phyloP scores from a whole-genome alignment of 2,329 filamentous ascomycete genomes.

The Penicillium sp. region DNA sequence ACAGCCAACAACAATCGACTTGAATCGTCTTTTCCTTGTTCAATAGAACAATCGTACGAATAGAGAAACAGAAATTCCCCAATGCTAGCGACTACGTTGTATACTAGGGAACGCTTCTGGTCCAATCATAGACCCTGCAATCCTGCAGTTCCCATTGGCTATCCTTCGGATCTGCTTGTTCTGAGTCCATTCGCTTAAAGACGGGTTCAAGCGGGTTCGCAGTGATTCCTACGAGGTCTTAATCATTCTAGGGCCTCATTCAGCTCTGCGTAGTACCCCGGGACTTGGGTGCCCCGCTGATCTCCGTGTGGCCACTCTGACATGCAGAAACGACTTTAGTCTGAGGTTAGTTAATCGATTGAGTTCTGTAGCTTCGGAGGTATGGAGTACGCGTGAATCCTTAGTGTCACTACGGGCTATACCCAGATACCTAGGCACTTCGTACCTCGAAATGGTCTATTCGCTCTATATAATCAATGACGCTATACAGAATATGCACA shows the following conservation, averaged over 20 bases:
- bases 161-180: background rate
- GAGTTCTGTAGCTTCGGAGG: background rate
- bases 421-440: background rate
- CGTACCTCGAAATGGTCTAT: background rate
- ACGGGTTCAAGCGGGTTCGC: background rate
- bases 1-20: background rate
- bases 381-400: background rate
- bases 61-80: background rate
- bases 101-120: conserved; percentile 12
- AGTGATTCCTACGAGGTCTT: background rate
- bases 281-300: conserved; percentile 7
- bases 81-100: conserved; percentile 19
- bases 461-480: conserved; percentile 8
- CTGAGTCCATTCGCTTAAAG: background rate
- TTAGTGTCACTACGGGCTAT: background rate
- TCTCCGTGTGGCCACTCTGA: conserved; percentile 8
- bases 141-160: conserved; percentile 15
- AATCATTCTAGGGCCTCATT: background rate
- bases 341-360: background rate
- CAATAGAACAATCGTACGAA: background rate
- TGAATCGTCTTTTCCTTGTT: background rate
- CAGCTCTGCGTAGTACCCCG: background rate
- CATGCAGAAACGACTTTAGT: conserved; percentile 6
- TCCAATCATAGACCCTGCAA: conserved; percentile 15
- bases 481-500: background rate